These are phyloP conservation scores for Taphrina confusa DNA, from an alignment of 1,139 yeast species.

Conservation along the genomic window DNA sequence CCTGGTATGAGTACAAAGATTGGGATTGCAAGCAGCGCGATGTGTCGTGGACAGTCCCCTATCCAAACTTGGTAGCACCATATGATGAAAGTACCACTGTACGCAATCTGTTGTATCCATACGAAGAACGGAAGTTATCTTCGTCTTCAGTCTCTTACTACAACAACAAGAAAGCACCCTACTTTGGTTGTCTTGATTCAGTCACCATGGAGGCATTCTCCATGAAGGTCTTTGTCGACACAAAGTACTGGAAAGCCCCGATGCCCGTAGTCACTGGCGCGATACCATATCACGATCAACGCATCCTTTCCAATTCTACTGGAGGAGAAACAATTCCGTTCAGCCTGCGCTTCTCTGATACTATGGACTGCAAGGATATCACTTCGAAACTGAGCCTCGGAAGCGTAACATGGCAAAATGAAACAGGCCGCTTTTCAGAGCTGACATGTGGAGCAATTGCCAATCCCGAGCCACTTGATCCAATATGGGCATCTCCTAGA, in stretches of 20 bases:
- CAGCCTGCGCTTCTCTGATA: slow-evolving; percentile 33
- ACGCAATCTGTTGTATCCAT: slow-evolving; percentile 31
- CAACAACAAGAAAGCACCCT: slow-evolving; percentile 24
- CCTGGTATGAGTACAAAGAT: not conserved
- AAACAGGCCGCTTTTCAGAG: not conserved
- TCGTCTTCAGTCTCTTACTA: slow-evolving; percentile 19
- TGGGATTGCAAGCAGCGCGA: slow-evolving; percentile 9
- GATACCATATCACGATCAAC: slow-evolving; percentile 31
- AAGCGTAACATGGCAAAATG: slow-evolving; percentile 3
- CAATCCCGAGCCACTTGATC: slow-evolving; percentile 4
- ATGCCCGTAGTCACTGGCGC: slow-evolving; percentile 16
- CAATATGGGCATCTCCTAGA: slow-evolving; percentile 20
- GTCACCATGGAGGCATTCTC: slow-evolving; percentile 29
- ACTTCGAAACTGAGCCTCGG: slow-evolving; percentile 1
- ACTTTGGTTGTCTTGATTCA: slow-evolving; percentile 31
- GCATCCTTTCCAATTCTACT: slow-evolving; percentile 9
- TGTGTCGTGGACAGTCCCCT: slow-evolving; percentile 14
- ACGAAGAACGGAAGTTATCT: slow-evolving; percentile 26
- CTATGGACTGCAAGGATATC: slow-evolving; percentile 25
- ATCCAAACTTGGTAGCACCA: slow-evolving; percentile 34
- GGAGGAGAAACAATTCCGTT: slow-evolving; percentile 2
- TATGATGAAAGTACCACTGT: slow-evolving; percentile 19
- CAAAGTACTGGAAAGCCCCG: slow-evolving; percentile 26
- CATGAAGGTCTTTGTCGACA: slow-evolving; percentile 24
- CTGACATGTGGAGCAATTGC: not conserved